Evolutionary conservation across 2,329 filamentous ascomycete species (phyloP).

Genomic region (Huntiella omanensis): DNA sequence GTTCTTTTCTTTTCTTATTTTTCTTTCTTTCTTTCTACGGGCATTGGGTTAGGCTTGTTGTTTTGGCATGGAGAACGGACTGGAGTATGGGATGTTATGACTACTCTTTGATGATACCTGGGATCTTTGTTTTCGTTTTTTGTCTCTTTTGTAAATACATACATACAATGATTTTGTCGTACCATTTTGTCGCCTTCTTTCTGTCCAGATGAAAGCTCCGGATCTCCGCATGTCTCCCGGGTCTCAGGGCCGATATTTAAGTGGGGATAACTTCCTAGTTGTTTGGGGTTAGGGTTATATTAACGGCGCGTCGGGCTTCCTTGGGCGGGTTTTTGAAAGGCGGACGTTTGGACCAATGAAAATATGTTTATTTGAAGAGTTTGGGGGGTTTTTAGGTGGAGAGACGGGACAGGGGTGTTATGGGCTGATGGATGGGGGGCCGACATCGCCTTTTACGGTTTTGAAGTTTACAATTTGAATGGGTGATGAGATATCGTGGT

Average conservation of each 20-base stretch:
- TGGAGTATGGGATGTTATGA: constrained; percentile 9
- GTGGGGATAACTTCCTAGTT: neutral
- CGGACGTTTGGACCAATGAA: constrained; percentile 5
- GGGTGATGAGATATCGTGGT: too few relatives aligned
- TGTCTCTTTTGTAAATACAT: neutral
- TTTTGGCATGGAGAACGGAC: constrained; percentile 6
- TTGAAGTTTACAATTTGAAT: too few relatives aligned
- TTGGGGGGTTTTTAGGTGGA: neutral
- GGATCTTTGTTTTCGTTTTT: constrained; percentile 4
- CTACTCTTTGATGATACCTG: constrained; percentile 11
- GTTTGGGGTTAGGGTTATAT: neutral
- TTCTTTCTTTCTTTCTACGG: neutral
- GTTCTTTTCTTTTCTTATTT: neutral
- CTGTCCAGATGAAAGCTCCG: too few relatives aligned
- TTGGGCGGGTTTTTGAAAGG: neutral
- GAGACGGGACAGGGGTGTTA: neutral
- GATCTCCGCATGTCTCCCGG: neutral
- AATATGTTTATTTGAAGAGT: constrained; percentile 6
- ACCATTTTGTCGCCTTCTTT: too few relatives aligned
- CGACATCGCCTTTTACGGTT: constrained; percentile 1
- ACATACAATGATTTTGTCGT: too few relatives aligned
- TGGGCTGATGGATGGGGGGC: neutral
- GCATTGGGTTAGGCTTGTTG: neutral
- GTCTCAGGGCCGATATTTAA: neutral
- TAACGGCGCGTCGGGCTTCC: constrained; percentile 5